These are phyloP conservation scores for Solanum chilense DNA, from an alignment of 257 asterid species.

Conservation along the genomic window DNA sequence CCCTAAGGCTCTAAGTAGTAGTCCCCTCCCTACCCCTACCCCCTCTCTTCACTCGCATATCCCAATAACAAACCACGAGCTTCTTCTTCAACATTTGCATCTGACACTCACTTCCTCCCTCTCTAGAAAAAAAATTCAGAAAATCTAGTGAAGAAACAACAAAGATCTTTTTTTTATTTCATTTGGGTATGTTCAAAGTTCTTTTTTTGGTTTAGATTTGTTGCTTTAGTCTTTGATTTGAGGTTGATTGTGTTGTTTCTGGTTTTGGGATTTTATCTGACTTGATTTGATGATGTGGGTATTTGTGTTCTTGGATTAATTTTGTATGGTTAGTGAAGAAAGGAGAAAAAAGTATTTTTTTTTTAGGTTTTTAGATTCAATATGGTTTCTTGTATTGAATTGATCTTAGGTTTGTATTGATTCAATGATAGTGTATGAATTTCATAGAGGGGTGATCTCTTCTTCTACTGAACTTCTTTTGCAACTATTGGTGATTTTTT, in stretches of 20 bases:
- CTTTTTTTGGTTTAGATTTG: neutral
- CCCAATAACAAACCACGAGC: neutral
- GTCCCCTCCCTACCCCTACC: neutral
- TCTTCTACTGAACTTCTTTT: neutral
- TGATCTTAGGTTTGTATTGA: neutral
- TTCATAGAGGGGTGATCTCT: neutral
- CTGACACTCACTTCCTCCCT: neutral
- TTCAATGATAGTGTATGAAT: neutral
- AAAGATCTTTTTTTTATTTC: neutral
- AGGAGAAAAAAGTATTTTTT: neutral
- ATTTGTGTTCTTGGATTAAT: neutral
- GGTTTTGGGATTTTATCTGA: neutral
- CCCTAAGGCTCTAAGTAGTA: neutral
- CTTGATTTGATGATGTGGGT: neutral
- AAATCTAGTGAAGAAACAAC: neutral
- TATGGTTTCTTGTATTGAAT: neutral
- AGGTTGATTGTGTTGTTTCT: neutral
- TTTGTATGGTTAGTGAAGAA: neutral
- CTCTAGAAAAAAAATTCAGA: neutral
- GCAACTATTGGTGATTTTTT: neutral
- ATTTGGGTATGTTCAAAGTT: neutral
- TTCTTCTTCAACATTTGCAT: neutral
- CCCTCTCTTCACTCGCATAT: neutral
- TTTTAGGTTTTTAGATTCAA: neutral
- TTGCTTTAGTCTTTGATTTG: neutral